Percentiles rank a stretch among this genome's conserved stretches.
These are phyloP conservation scores for Pseudogymnoascus sp. DNA, from an alignment of 2,329 filamentous ascomycete genomes.

Conservation along the genomic window DNA sequence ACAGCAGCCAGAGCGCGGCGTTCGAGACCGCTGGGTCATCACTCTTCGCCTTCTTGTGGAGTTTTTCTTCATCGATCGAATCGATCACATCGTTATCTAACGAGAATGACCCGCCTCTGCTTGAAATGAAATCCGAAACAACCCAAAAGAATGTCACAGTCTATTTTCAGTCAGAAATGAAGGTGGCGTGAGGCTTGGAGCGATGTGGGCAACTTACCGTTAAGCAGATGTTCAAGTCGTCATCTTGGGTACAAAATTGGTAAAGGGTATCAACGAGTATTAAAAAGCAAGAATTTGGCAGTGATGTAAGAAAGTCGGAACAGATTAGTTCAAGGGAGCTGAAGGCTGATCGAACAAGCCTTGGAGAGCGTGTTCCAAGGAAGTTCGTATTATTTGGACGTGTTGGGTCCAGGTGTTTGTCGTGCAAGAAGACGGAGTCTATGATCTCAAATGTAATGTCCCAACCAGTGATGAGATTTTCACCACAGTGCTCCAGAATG, in stretches of 20 bases:
- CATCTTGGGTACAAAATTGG: slow-evolving; percentile 79
- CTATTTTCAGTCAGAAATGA: slow-evolving; percentile 31
- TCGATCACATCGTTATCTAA: slow-evolving; percentile 51
- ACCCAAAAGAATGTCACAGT: slow-evolving; percentile 96
- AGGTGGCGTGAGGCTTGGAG: not conserved
- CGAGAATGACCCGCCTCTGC: slow-evolving; percentile 49
- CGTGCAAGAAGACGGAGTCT: slow-evolving; percentile 63
- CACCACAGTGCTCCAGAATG: slow-evolving; percentile 81
- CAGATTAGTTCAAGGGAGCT: slow-evolving; percentile 85
- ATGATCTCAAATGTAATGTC: slow-evolving; percentile 78
- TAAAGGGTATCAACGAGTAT: slow-evolving; percentile 81
- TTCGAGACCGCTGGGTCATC: slow-evolving; percentile 54
- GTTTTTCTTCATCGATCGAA: slow-evolving; percentile 47
- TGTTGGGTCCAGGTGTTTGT: slow-evolving; percentile 15
- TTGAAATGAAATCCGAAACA: slow-evolving; percentile 76
- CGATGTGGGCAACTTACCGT: slow-evolving; percentile 51
- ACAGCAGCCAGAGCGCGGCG: slow-evolving; percentile 70
- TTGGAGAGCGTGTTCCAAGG: slow-evolving; percentile 51
- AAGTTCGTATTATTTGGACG: slow-evolving; percentile 21
- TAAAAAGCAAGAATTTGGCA: slow-evolving; percentile 62
- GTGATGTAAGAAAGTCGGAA: slow-evolving; percentile 79
- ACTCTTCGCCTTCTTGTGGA: slow-evolving; percentile 52
- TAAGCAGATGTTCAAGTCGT: slow-evolving; percentile 90
- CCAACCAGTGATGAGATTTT: slow-evolving; percentile 78
- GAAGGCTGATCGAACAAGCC: slow-evolving; percentile 79